phyloP scores from a whole-genome alignment of 108 stramenopile genomes.

The Skeletonema grethae region DNA sequence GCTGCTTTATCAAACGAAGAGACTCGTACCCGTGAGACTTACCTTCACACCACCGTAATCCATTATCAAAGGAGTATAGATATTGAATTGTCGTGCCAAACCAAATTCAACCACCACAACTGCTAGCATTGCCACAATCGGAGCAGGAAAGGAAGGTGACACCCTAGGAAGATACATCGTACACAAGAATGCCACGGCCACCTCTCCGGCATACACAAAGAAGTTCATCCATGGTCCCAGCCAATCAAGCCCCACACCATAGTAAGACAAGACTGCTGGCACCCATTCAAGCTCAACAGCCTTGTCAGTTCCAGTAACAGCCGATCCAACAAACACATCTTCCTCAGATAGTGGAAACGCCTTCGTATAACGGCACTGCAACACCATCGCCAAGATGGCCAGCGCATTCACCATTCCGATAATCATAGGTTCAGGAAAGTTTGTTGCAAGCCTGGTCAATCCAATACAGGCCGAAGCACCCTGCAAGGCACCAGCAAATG shows the following conservation, averaged over 20 bases:
- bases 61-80: slow-evolving; percentile 32
- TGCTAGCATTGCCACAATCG: slow-evolving; percentile 24
- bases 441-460: slow-evolving; percentile 30
- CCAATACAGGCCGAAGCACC: slow-evolving; percentile 39
- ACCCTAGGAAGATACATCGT: slow-evolving; percentile 29
- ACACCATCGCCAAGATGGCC: slow-evolving; percentile 48
- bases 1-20: neutral
- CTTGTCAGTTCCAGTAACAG: slow-evolving; percentile 11
- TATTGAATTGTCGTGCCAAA: slow-evolving; percentile 29
- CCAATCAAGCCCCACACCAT: slow-evolving; percentile 38
- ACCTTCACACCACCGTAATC: slow-evolving; percentile 48
- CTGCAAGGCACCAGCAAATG: slow-evolving; percentile 55
- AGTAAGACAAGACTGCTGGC: slow-evolving; percentile 21
- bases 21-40: neutral
- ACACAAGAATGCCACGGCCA: slow-evolving; percentile 9
- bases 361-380: slow-evolving; percentile 52
- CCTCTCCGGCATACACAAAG: slow-evolving; percentile 24
- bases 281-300: slow-evolving; percentile 33
- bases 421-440: slow-evolving; percentile 53
- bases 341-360: slow-evolving; percentile 29
- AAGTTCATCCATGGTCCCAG: slow-evolving; percentile 25
- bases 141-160: slow-evolving; percentile 29
- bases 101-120: slow-evolving; percentile 30
- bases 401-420: slow-evolving; percentile 61
- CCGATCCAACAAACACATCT: slow-evolving; percentile 12